These are phyloP conservation scores for Pichia californica DNA, from an alignment of 805 yeast species.

Conservation along the genomic window DNA sequence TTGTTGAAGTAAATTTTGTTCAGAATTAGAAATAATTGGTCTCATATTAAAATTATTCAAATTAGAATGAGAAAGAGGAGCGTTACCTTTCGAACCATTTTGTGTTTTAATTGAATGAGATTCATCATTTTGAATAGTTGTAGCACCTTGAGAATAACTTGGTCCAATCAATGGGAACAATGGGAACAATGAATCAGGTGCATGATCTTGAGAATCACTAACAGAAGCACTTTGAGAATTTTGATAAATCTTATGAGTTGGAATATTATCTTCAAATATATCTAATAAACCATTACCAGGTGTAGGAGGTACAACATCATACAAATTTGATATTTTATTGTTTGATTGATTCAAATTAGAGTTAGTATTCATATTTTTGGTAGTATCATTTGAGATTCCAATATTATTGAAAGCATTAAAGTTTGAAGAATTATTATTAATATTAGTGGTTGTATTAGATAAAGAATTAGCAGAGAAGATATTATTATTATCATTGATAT, in stretches of 20 bases:
- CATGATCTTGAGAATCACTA: conserved; percentile 15
- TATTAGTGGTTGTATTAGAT: background rate
- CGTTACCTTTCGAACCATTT: conserved; percentile 3
- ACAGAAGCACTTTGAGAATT: conserved; percentile 6
- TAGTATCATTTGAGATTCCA: background rate
- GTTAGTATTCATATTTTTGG: conserved; percentile 5
- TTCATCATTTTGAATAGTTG: background rate
- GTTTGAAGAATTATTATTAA: background rate
- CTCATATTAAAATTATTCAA: conserved; percentile 15
- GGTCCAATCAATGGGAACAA: conserved; percentile 30
- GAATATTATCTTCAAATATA: conserved; percentile 20
- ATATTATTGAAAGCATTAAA: background rate
- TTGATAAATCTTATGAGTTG: conserved; percentile 3
- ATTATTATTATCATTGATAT: background rate
- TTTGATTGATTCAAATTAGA: background rate
- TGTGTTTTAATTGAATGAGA: background rate
- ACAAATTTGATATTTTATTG: conserved; percentile 3
- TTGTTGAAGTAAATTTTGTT: conserved; percentile 9
- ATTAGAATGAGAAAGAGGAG: conserved; percentile 21
- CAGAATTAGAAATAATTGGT: background rate
- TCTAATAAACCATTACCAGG: conserved; percentile 29
- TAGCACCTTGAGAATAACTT: conserved; percentile 14
- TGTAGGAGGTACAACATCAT: conserved; percentile 19
- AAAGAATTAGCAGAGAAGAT: background rate
- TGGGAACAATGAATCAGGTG: conserved; percentile 28